Evolutionary conservation across 1,284 basidiomycete genomes (phyloP), one percentile per base, ranked within the genome.

Genomic region (Hemileia vastatrix): DNA sequence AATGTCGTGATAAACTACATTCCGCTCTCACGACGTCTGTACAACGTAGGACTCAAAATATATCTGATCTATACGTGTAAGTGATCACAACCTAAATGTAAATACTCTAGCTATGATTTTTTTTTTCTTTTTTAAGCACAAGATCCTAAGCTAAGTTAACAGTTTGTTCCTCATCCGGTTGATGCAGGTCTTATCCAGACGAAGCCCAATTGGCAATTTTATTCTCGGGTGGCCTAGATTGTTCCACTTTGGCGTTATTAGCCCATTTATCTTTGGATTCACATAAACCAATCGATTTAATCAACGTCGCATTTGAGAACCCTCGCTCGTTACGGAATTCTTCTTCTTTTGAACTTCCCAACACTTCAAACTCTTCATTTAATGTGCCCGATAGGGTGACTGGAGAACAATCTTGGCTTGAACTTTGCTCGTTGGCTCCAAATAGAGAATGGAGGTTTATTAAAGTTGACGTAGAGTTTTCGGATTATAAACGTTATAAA

Each of bases 221-320:
- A 3, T 99, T 98, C 76, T 96, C 92, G 19, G 94, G 94, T 23
- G 94, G 94, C 0, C 88, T 99, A 33, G 94, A 99, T 73, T 97
- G 87, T 15, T 86, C 92, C 0, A 80, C 90, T 23, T 71, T 97
- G 1, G 85, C 92, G 0, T 85, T 83, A 66, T 78, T 97, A 0
- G 86, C 90, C 0, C 83, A 93, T 70, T 90, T 88, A 57, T 83
- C 87, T 70, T 71, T 90, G 24, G 84, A 88, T 1, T 60, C 77
- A 4, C 79, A 81, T 43, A 88, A 91, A 72, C 86, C 90, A 0
- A 92, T 99, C 59, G 94, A 99, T 71, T 78, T 99, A 0, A 78
- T 99, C 21, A 98, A 97, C 70, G 92, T 99, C 2, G 90, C 89
- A 0, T 98, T 99, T 68, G 90, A 95, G 73, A 95, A 95, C 71